These are phyloP conservation scores for Argentina anserina DNA, from an alignment of 306 rosid genomes.

Conservation along the genomic window DNA sequence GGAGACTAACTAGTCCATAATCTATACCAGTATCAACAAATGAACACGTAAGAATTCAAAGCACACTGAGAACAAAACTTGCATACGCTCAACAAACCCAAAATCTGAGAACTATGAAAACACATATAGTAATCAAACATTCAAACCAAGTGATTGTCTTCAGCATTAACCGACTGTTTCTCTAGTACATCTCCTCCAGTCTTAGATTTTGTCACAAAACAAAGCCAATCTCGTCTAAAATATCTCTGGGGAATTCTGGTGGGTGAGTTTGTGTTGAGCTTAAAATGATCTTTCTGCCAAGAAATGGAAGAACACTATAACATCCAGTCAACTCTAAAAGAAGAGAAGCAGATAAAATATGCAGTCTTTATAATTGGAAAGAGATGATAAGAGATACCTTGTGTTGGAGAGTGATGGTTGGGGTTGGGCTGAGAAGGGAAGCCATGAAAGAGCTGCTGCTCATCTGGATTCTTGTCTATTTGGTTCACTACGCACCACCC, in stretches of 20 bases:
- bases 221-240: slow-evolving; percentile 30
- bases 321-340: not conserved
- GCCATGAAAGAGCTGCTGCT: slow-evolving; percentile 51
- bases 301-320: not conserved
- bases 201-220: slow-evolving; percentile 41
- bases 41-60: not conserved
- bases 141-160: slow-evolving; percentile 22
- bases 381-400: slow-evolving; percentile 37
- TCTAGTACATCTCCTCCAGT: slow-evolving; percentile 52
- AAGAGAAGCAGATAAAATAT: not conserved
- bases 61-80: not conserved
- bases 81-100: not conserved
- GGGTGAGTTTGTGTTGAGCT: slow-evolving; percentile 22
- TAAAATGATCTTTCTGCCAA: slow-evolving; percentile 43
- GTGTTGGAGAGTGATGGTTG: slow-evolving; percentile 38
- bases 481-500: not conserved
- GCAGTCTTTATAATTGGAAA: not conserved
- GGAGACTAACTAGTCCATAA: slow-evolving; percentile 75
- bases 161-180: slow-evolving; percentile 32
- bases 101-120: not conserved
- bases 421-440: slow-evolving; percentile 47
- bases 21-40: slow-evolving; percentile 43
- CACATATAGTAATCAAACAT: not conserved
- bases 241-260: slow-evolving; percentile 33
- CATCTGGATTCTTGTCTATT: slow-evolving; percentile 14